These are phyloP conservation scores for Monsonia emarginata DNA, from an alignment of 441 rosid genomes.

Conservation along the genomic window DNA sequence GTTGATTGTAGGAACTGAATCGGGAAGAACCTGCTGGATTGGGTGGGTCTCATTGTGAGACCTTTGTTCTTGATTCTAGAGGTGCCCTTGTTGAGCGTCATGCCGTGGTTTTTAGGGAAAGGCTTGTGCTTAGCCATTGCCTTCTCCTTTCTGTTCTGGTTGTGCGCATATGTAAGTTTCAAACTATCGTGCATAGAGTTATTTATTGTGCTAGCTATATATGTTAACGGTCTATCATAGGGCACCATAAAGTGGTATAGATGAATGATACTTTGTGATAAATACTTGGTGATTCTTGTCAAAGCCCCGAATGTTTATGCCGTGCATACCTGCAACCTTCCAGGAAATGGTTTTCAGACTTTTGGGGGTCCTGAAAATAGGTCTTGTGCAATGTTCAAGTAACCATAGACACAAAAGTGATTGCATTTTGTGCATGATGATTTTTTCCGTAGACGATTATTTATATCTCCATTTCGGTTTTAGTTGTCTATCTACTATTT, in stretches of 20 bases:
- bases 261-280: not conserved
- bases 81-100: constrained; percentile 82
- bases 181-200: not conserved
- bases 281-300: not conserved
- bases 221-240: not conserved
- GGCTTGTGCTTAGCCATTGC: constrained; percentile 79
- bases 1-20: constrained; percentile 64
- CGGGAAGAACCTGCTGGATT: constrained; percentile 88
- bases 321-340: not conserved
- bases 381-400: not conserved
- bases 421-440: not conserved
- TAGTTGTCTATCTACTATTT: not conserved
- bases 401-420: not conserved
- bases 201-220: not conserved
- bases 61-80: constrained; percentile 69
- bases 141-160: constrained; percentile 74
- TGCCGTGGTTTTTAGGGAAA: constrained; percentile 79
- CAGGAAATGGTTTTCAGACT: not conserved
- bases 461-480: not conserved
- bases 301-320: not conserved
- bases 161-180: constrained; percentile 66
- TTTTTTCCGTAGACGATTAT: not conserved
- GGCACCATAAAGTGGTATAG: not conserved
- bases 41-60: constrained; percentile 79
- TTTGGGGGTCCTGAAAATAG: not conserved